These are phyloP conservation scores for Gypsophila paniculata DNA, from an alignment of 179 eudicot species.

Conservation along the genomic window DNA sequence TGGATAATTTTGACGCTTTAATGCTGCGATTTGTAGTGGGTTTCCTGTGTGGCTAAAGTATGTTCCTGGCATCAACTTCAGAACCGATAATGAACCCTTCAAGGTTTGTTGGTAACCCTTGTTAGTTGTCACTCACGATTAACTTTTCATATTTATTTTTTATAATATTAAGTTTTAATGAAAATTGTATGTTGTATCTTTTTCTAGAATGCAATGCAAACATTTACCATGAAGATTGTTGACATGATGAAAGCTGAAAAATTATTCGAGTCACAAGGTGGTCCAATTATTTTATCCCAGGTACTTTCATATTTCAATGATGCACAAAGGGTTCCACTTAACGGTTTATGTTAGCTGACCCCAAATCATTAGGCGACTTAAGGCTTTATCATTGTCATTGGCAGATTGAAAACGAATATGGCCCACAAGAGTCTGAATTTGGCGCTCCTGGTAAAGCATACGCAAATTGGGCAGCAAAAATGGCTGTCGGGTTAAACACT, in stretches of 20 bases:
- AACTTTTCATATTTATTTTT: background rate
- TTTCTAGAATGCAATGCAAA: conserved; percentile 67
- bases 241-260: conserved; percentile 69
- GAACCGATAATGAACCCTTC: conserved; percentile 84
- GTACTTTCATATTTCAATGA: conserved; percentile 31
- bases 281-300: conserved; percentile 82
- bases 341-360: conserved; percentile 8
- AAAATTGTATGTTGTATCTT: background rate
- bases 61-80: conserved; percentile 76
- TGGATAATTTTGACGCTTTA: background rate
- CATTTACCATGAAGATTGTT: conserved; percentile 69
- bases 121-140: background rate
- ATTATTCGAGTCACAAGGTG: conserved; percentile 72
- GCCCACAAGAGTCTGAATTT: conserved; percentile 59
- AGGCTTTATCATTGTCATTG: conserved; percentile 25
- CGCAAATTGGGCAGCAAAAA: conserved; percentile 71
- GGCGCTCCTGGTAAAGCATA: conserved; percentile 70
- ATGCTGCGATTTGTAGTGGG: conserved; percentile 43
- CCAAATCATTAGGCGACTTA: background rate
- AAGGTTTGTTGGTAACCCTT: conserved; percentile 44
- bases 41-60: conserved; percentile 94
- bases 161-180: background rate
- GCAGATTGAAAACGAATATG: conserved; percentile 84
- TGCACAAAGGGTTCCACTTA: background rate
- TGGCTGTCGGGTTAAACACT: conserved; percentile 66